Evolutionary conservation across 169 alveolate genomes (phyloP).

Genomic region (Cryptosporidium tyzzeri): DNA sequence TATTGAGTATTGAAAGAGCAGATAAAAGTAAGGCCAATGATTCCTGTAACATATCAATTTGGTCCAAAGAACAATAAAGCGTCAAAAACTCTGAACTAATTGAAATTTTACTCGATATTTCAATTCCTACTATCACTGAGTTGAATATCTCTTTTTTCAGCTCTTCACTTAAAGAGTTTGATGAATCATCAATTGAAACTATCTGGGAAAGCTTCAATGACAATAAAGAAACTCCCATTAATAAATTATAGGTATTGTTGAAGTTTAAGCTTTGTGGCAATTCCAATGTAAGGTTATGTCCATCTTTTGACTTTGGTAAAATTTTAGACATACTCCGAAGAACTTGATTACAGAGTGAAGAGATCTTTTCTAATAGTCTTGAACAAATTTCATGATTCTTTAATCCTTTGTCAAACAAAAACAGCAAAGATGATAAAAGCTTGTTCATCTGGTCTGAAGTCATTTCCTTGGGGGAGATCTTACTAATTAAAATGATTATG

Average conservation of each 20-base stretch:
- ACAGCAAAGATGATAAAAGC: not conserved
- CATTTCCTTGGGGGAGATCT: not conserved
- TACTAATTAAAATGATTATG: not conserved
- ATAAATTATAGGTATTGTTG: not conserved
- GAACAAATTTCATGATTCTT: not conserved
- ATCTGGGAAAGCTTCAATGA: not conserved
- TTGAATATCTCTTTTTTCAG: not conserved
- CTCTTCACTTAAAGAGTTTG: not conserved
- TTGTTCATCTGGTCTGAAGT: not conserved
- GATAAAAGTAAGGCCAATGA: not conserved
- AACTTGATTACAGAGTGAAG: not conserved
- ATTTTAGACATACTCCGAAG: not conserved
- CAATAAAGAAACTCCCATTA: conserved; percentile 16
- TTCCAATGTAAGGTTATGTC: not conserved
- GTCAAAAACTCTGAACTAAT: conserved; percentile 1
- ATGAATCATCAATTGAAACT: not conserved
- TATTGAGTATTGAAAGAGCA: not conserved
- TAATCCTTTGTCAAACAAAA: not conserved
- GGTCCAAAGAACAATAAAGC: not conserved
- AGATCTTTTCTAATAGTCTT: not conserved
- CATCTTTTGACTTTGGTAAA: not conserved
- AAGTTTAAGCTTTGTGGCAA: not conserved
- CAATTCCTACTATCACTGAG: not conserved
- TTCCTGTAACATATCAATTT: conserved; percentile 11
- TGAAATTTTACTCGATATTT: not conserved